Base-by-base conservation (phyloP, 179 eudicot genomes). In the Monotropa hypopitys region DNA sequence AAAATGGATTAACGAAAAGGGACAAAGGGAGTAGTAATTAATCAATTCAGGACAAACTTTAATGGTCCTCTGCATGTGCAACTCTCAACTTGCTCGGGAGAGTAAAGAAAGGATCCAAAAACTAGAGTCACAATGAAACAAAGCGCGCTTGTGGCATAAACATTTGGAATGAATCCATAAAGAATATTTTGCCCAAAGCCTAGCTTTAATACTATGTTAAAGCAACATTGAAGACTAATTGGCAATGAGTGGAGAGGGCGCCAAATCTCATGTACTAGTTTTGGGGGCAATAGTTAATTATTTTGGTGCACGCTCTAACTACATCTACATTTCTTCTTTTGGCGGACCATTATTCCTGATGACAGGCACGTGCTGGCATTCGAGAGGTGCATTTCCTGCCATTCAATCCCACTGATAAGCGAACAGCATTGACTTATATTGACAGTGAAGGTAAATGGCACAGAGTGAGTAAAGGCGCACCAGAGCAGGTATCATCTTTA, bases 381-480 rank as follows among this genome's bases (percentile, higher is more conserved):
- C 87, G 79, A 80, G 98, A 92, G 87, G 70, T 93, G 40, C 97
- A 93, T 78, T 93, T 93, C 87, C 89, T 92, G 62, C 98, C 98
- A 18, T 93, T 92, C 82, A 92, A 93, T 74, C 98, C 98, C 51
- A 93, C 98, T 62, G 93, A 93, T 79, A 93, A 93, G 85, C 82
- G 97, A 79, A 92, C 98, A 53, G 98, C 98, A 65, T 77, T 92
- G 77, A 94, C 98, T 32, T 92, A 94, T 79, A 78, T 86, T 72
- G 97, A 94, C 76, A 42, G 83, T 72, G 87, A 89, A 21, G 93
- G 95, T 33, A 89, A 86, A 83, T 87, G 88, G 97, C 97, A 93
- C 77, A 83, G 97, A 61, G 98, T 90, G 79, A 93, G 97, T 87
- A 92, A 93, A 87, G 95, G 97, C 65, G 98, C 98, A 75, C 98